These are phyloP conservation scores for Phyllosticta citribraziliensis DNA, from an alignment of 2,329 filamentous ascomycete genomes.

Conservation along the genomic window DNA sequence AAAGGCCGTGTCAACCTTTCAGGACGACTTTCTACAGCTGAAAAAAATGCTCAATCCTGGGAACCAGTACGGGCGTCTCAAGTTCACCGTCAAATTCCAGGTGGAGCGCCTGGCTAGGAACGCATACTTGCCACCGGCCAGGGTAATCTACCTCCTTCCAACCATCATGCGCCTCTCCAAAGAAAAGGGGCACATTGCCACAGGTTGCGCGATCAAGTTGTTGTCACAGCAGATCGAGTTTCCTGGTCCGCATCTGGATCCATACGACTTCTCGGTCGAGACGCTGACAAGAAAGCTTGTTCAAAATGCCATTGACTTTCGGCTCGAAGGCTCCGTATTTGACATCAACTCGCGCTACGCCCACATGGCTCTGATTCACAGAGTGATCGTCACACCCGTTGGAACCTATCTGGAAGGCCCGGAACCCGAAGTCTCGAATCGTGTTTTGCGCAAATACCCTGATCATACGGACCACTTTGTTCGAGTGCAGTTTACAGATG, in stretches of 20 bases:
- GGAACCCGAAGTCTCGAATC: constrained; percentile 55
- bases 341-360: constrained; percentile 20
- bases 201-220: constrained; percentile 41
- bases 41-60: constrained; percentile 1
- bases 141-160: constrained; percentile 38
- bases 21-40: constrained; percentile 7
- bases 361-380: constrained; percentile 26
- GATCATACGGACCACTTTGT: constrained; percentile 54
- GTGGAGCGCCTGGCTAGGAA: constrained; percentile 55
- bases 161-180: constrained; percentile 30
- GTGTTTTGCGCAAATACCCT: constrained; percentile 58
- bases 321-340: constrained; percentile 20
- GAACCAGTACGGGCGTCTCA: constrained; percentile 20
- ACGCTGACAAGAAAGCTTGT: constrained; percentile 12
- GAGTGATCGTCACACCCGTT: constrained; percentile 30
- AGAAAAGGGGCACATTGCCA: constrained; percentile 13
- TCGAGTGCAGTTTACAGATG: constrained; percentile 64
- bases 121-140: constrained; percentile 35
- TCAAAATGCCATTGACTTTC: constrained; percentile 24
- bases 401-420: constrained; percentile 36
- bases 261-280: constrained; percentile 30
- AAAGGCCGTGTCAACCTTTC: constrained; percentile 7
- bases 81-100: constrained; percentile 52
- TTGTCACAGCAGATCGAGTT: constrained; percentile 46
- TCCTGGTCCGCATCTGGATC: constrained; percentile 42